phyloP scores from a whole-genome alignment of 2,329 filamentous ascomycete species.

The Talaromyces sp. region DNA sequence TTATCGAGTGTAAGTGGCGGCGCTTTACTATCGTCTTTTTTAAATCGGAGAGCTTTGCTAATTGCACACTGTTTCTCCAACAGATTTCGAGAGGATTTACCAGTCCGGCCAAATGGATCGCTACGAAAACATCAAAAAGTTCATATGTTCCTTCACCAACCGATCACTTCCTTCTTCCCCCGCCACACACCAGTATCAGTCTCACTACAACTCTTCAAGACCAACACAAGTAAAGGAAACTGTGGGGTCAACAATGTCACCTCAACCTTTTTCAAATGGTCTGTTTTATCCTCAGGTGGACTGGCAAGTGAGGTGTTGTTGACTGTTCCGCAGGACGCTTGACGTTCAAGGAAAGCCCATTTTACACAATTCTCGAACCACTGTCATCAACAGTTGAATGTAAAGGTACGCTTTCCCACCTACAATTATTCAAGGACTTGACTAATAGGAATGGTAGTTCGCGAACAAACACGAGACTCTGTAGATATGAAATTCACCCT shows the following conservation, averaged over 20 bases:
- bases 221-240: conserved; percentile 24
- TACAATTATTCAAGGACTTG: conserved; percentile 5
- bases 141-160: conserved; percentile 27
- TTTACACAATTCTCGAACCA: conserved; percentile 67
- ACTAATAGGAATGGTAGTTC: conserved; percentile 41
- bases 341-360: conserved; percentile 73
- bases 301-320: conserved; percentile 26
- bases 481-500: conserved; percentile 56
- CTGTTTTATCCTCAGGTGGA: conserved; percentile 12
- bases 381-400: conserved; percentile 64
- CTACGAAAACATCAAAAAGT: conserved; percentile 29
- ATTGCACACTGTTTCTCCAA: background rate
- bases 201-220: conserved; percentile 18
- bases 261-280: conserved; percentile 27
- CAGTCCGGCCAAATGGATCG: conserved; percentile 20
- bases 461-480: conserved; percentile 57
- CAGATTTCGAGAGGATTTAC: conserved; percentile 25
- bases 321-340: conserved; percentile 42
- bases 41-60: background rate
- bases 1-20: conserved; percentile 66
- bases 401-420: conserved; percentile 57
- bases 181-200: conserved; percentile 23
- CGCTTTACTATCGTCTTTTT: conserved; percentile 5
- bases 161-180: conserved; percentile 23
- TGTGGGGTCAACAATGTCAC: conserved; percentile 27